phyloP scores from a whole-genome alignment of 495 filamentous ascomycete genomes.

The Penicillium paradoxum region DNA sequence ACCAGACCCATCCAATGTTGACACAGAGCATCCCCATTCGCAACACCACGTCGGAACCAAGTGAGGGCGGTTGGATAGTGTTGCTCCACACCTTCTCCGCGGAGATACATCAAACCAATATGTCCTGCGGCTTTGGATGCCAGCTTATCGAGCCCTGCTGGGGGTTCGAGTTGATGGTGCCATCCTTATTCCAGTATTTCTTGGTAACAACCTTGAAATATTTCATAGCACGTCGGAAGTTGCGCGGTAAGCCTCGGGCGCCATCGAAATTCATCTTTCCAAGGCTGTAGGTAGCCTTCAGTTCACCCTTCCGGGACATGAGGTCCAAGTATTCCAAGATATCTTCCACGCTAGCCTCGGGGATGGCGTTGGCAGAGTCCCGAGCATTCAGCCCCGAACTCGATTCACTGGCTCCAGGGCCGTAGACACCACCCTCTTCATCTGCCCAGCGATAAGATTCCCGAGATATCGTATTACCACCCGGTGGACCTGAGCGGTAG shows the following conservation, averaged over 20 bases:
- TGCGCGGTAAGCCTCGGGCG: conserved; percentile 64
- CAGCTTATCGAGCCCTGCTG: conserved; percentile 65
- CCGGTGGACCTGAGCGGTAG: conserved; percentile 84
- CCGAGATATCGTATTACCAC: conserved; percentile 69
- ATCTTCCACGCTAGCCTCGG: conserved; percentile 82
- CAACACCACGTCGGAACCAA: conserved; percentile 84
- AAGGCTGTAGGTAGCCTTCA: conserved; percentile 85
- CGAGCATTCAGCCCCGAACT: conserved; percentile 85
- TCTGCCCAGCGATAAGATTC: conserved; percentile 78
- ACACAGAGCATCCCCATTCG: conserved; percentile 76
- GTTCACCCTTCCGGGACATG: conserved; percentile 88
- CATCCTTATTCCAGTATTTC: conserved; percentile 82
- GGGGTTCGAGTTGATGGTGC: conserved; percentile 51
- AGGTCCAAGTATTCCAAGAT: conserved; percentile 92
- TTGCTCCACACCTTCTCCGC: conserved; percentile 84
- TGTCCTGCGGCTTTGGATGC: conserved; percentile 88
- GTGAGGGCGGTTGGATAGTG: conserved; percentile 66
- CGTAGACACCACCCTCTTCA: conserved; percentile 88
- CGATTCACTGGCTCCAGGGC: conserved; percentile 85
- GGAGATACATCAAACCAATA: conserved; percentile 87
- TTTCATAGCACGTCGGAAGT: conserved; percentile 66
- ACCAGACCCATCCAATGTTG: conserved; percentile 83
- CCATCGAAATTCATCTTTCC: conserved; percentile 91
- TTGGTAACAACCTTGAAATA: conserved; percentile 81
- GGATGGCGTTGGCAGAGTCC: conserved; percentile 64